Base-by-base conservation (phyloP, 768 basidiomycete species). In the Leccinum broughii region DNA sequence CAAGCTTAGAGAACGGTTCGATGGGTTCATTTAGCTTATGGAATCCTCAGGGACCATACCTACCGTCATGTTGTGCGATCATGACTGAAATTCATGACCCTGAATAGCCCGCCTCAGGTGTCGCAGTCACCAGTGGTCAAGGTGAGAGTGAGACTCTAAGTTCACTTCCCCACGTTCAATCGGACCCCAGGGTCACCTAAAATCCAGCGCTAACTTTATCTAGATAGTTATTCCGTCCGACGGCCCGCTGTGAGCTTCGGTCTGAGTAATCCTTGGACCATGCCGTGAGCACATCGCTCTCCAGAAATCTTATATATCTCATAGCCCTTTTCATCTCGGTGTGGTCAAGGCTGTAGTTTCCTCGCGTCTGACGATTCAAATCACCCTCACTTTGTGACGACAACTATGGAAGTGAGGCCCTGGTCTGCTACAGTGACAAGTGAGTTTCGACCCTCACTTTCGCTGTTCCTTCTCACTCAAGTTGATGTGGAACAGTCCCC, bases 361-460 rank as follows among this genome's bases (percentile, higher is more conserved):
- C 20, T 17, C 3, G 10, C 20, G n/a, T 44, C n/a, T 22, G 51
- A 48, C 50, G 10, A 11, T 15, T 28, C 17, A 51, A 28, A 54
- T 17, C 51, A 26, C 34, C 4, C 28, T 32, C 6, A 4, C 28
- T 30, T 52, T 52, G 7, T 17, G 14, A 57, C 24, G 34, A 13
- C 28, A 11, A 4, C 51, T 3, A 15, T 30, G 50, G 0, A 7
- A 7, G 55, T 59, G 11, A 32, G 10, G 4, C 39, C 49, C 8
- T 69, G 60, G 61, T 56, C 62, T 30, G n/a, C 7, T 24, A n/a
- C 17, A 48, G 66, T 68, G 13, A 22, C 41, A 59, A 24, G 68
- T 70, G 51, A 6, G 68, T 57, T 22, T 10, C 10, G 41, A 11
- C 10, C 10, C 34, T 22, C 0, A 3, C 22, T 26, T 51, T 34